Conservation (phyloP, 1,284 basidiomycete species). For the Malassezia psittaci region DNA sequence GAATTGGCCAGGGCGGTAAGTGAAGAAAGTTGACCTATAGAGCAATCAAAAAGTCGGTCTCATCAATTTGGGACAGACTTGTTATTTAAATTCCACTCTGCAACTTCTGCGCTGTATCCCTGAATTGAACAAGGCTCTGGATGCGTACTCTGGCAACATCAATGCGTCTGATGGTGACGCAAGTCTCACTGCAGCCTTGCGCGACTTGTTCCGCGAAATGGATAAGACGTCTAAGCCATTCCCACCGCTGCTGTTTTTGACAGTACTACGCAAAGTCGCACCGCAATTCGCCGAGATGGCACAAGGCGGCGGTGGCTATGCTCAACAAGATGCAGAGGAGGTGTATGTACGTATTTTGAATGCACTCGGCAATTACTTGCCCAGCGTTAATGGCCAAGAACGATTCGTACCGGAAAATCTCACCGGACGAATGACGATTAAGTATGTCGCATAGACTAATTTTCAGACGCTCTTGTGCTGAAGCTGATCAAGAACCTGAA, state of each 20-base stretch:
- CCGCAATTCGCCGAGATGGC: conserved; percentile 81
- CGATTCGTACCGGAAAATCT: conserved; percentile 73
- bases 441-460: conserved; percentile 54
- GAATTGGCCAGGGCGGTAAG: conserved; percentile 63
- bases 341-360: conserved; percentile 79
- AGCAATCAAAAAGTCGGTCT: conserved; percentile 25
- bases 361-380: conserved; percentile 51
- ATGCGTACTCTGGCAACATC: conserved; percentile 22
- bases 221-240: conserved; percentile 65
- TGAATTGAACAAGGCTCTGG: conserved; percentile 58
- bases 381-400: conserved; percentile 8
- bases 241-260: conserved; percentile 63
- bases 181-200: conserved; percentile 55
- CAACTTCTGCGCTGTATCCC: conserved; percentile 84
- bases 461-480: conserved; percentile 46
- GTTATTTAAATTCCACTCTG: conserved; percentile 90
- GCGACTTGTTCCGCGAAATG: conserved; percentile 66
- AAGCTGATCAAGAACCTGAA: conserved; percentile 67
- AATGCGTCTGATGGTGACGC: conserved; percentile 45
- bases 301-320: conserved; percentile 53
- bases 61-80: conserved; percentile 63
- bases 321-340: conserved; percentile 96
- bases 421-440: conserved; percentile 68
- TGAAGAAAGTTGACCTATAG: neutral
- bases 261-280: conserved; percentile 62